These are phyloP conservation scores for Tylopilus sp. DNA, from an alignment of 768 basidiomycete species.

Conservation along the genomic window DNA sequence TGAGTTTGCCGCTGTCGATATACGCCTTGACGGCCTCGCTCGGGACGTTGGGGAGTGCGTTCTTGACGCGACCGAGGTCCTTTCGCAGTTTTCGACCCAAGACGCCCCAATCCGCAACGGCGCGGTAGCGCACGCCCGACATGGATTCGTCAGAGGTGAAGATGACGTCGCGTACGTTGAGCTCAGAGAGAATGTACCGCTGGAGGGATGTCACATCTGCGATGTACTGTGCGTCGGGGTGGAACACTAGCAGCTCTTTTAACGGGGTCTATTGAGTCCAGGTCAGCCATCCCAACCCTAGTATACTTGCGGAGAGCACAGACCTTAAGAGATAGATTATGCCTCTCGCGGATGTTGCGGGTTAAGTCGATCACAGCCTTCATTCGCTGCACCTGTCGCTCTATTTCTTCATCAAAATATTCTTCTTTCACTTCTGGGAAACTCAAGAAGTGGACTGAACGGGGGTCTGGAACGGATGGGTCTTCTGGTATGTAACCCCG, in stretches of 20 bases:
- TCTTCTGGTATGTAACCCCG: conserved; percentile 81
- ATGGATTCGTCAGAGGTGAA: conserved; percentile 85
- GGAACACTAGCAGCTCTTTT: conserved; percentile 91
- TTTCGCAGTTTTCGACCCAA: conserved; percentile 92
- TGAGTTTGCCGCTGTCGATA: conserved; percentile 68
- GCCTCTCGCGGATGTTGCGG: conserved; percentile 82
- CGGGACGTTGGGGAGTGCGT: conserved; percentile 73
- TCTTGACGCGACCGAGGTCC: conserved; percentile 86
- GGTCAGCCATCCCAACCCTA: conserved; percentile 1
- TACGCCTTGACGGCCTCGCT: conserved; percentile 84
- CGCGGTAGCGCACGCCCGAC: conserved; percentile 88
- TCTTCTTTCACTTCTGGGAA: conserved; percentile 94
- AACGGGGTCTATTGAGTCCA: conserved; percentile 67
- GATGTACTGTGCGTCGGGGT: conserved; percentile 78
- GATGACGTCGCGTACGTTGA: conserved; percentile 88
- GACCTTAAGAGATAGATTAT: conserved; percentile 88
- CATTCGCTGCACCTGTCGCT: conserved; percentile 93
- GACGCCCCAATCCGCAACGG: conserved; percentile 92
- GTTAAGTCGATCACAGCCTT: conserved; percentile 92
- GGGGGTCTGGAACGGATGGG: conserved; percentile 65
- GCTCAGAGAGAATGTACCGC: conserved; percentile 88
- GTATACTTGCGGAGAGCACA: conserved; percentile 7
- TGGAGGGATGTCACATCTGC: conserved; percentile 82
- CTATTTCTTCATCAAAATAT: conserved; percentile 91
- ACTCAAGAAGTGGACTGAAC: conserved; percentile 92